Evolutionary conservation across 148 eudicot genomes (phyloP).

Genomic region (Nepenthes mirabilis): DNA sequence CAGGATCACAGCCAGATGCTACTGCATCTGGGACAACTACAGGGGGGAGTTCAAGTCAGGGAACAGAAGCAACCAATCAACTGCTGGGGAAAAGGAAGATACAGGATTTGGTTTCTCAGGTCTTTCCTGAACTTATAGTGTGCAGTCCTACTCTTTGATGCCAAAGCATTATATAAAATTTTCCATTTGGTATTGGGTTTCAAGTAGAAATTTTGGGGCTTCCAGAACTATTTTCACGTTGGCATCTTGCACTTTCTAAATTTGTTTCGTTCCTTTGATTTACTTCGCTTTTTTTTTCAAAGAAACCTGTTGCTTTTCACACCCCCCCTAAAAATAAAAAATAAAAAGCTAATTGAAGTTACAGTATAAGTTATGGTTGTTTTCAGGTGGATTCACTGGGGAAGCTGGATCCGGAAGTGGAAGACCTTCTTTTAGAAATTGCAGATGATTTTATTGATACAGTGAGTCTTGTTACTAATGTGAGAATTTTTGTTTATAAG

Average conservation of each 20-base stretch:
- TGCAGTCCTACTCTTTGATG: not conserved
- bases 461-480: constrained; percentile 29
- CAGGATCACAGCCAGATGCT: constrained; percentile 97
- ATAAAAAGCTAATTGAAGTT: not conserved
- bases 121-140: constrained; percentile 8
- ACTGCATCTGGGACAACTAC: constrained; percentile 79
- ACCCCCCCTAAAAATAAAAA: no score
- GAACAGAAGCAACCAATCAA: constrained; percentile 91
- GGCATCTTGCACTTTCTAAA: no score
- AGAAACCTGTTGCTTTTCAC: no score
- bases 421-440: constrained; percentile 62
- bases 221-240: no score
- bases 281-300: no score
- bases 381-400: constrained; percentile 62
- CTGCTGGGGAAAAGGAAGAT: constrained; percentile 86
- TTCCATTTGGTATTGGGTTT: no score
- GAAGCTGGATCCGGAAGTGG: constrained; percentile 75
- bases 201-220: no score
- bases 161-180: no score
- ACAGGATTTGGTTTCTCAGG: constrained; percentile 94
- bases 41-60: constrained; percentile 93
- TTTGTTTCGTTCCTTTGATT: no score
- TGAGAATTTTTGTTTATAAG: not conserved
- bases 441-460: constrained; percentile 90
- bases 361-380: not conserved